Conservation (phyloP, 495 filamentous ascomycete species). For the Corynascus novoguineensis region DNA sequence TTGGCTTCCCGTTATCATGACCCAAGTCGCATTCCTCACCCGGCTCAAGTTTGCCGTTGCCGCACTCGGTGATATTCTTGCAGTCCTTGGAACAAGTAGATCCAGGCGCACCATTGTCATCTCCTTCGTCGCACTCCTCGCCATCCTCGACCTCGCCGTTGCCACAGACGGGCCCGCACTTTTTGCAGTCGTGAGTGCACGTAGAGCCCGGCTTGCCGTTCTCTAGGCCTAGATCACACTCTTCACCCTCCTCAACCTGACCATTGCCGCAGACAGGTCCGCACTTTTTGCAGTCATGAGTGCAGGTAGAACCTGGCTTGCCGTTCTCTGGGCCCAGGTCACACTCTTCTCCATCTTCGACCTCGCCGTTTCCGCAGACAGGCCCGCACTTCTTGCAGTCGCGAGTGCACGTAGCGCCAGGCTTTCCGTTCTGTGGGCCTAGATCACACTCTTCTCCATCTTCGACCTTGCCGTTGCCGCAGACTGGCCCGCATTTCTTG, state of each 20-base stretch:
- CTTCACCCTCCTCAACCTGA: background rate
- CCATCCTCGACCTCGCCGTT: constrained; percentile 12
- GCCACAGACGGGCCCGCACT: constrained; percentile 11
- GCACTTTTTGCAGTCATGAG: constrained; percentile 10
- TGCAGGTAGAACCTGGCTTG: constrained; percentile 7
- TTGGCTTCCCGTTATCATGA: constrained; percentile 12
- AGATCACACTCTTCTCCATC: constrained; percentile 10
- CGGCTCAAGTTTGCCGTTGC: constrained; percentile 12
- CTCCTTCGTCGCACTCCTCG: constrained; percentile 16
- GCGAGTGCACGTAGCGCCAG: constrained; percentile 5
- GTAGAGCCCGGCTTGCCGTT: constrained; percentile 15
- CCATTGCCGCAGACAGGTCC: constrained; percentile 8
- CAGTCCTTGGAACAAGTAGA: constrained; percentile 14
- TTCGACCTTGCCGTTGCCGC: constrained; percentile 11
- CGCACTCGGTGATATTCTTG: constrained; percentile 12
- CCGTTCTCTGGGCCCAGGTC: constrained; percentile 15
- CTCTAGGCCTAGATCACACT: constrained; percentile 11
- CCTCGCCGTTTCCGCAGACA: constrained; percentile 7
- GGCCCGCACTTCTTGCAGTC: constrained; percentile 12
- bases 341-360: constrained; percentile 9
- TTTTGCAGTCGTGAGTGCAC: constrained; percentile 15
- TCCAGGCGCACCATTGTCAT: background rate
- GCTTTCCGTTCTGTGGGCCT: constrained; percentile 11
- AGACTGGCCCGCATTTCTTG: background rate
- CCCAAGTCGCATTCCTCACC: constrained; percentile 17